phyloP scores from a whole-genome alignment of 305 asterid genomes.

The Fraxinus baroniana region DNA sequence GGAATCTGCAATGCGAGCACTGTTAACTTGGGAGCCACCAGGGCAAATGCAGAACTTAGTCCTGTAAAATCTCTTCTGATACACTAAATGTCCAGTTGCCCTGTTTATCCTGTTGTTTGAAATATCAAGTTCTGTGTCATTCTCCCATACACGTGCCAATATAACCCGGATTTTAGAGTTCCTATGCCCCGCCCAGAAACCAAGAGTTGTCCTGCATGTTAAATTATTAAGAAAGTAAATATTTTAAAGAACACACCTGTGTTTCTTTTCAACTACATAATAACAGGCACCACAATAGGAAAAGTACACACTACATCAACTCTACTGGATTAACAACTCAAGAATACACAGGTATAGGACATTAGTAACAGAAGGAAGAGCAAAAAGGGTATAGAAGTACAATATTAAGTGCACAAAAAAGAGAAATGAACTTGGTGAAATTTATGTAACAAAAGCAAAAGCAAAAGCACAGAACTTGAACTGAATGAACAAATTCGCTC shows the following conservation, averaged over 20 bases:
- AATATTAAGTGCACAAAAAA: background rate
- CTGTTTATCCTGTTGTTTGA: slow-evolving; percentile 81
- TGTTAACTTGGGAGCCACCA: slow-evolving; percentile 97
- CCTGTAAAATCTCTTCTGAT: slow-evolving; percentile 86
- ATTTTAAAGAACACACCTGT: background rate
- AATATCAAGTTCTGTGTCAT: slow-evolving; percentile 90
- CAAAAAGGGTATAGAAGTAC: background rate
- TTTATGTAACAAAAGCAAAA: background rate
- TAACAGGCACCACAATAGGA: slow-evolving; percentile 1
- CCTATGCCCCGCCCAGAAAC: slow-evolving; percentile 98
- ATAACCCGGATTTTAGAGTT: slow-evolving; percentile 93
- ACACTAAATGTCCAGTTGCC: slow-evolving; percentile 78
- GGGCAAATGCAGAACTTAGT: slow-evolving; percentile 96
- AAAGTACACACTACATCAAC: background rate
- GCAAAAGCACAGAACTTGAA: background rate
- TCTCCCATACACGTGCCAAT: slow-evolving; percentile 89
- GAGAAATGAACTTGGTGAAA: background rate
- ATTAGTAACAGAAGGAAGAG: background rate
- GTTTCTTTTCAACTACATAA: background rate
- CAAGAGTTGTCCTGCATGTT: slow-evolving; percentile 76
- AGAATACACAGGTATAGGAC: background rate
- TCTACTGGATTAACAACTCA: background rate
- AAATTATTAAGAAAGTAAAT: slow-evolving; percentile 11
- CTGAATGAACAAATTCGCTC: background rate
- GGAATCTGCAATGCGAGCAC: slow-evolving; percentile 90